Conservation (phyloP, 805 yeast genomes). For the Spathaspora hagerdaliae region DNA sequence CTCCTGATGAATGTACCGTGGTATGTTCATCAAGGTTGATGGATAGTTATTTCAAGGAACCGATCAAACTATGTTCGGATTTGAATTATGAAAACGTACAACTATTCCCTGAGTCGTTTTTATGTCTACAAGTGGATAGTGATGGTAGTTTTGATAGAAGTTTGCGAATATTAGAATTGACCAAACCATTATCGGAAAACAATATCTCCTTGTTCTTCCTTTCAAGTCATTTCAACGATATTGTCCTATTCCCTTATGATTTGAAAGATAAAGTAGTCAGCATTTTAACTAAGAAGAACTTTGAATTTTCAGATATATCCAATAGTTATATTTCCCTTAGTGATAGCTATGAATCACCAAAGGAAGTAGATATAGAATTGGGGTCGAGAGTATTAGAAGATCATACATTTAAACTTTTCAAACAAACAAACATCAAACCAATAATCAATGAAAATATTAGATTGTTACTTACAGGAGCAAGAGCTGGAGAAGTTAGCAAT, state of each 20-base stretch:
- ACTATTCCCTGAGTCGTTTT: constrained; percentile 41
- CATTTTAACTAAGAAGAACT: constrained; percentile 41
- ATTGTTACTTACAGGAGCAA: constrained; percentile 55
- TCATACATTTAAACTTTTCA: constrained; percentile 33
- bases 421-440: constrained; percentile 40
- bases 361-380: neutral
- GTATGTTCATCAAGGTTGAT: constrained; percentile 46
- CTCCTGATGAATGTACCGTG: constrained; percentile 60
- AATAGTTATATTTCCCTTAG: constrained; percentile 34
- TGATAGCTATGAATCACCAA: neutral
- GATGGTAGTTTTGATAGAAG: constrained; percentile 53
- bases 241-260: constrained; percentile 52
- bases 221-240: constrained; percentile 61
- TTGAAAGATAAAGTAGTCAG: constrained; percentile 42
- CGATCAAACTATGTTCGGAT: constrained; percentile 29
- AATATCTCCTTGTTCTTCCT: constrained; percentile 58
- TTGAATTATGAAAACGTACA: constrained; percentile 33
- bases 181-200: constrained; percentile 55
- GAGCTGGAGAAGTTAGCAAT: constrained; percentile 43
- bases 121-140: constrained; percentile 55
- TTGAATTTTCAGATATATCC: constrained; percentile 41
- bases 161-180: constrained; percentile 50
- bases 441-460: constrained; percentile 34
- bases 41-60: constrained; percentile 31
- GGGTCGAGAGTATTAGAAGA: constrained; percentile 20